Evolutionary conservation across 1,284 basidiomycete species (phyloP).

Genomic region (Apiotrichum veenhuisii): DNA sequence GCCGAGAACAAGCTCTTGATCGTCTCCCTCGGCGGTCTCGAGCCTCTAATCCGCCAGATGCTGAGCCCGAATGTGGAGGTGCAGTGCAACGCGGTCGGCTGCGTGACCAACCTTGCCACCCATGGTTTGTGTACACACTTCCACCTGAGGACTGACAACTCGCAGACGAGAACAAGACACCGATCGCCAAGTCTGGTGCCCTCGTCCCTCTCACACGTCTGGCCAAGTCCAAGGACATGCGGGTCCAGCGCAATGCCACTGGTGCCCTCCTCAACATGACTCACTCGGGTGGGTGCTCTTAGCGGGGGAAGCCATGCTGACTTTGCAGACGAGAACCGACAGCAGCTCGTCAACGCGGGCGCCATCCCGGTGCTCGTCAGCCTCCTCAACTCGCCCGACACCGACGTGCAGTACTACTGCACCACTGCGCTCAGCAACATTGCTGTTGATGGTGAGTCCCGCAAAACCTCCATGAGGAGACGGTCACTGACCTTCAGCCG

Average conservation of each 20-base stretch:
- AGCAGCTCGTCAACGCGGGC: constrained; percentile 97
- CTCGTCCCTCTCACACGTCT: constrained; percentile 93
- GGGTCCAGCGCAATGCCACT: constrained; percentile 97
- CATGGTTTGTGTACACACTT: constrained; percentile 64
- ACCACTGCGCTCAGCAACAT: constrained; percentile 99
- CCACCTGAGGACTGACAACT: constrained; percentile 8
- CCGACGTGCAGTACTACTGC: constrained; percentile 99
- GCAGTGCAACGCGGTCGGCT: constrained; percentile 99
- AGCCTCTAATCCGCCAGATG: constrained; percentile 98
- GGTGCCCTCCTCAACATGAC: constrained; percentile 99
- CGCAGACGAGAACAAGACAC: constrained; percentile 97
- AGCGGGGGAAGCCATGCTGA: not conserved
- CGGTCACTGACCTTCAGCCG: constrained; percentile 51
- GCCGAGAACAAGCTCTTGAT: constrained; percentile 99
- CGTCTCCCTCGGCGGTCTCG: constrained; percentile 94
- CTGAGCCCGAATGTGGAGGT: constrained; percentile 98
- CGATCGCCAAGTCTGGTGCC: constrained; percentile 98
- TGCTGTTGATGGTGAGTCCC: constrained; percentile 76
- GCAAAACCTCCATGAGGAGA: not conserved
- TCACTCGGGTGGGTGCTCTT: constrained; percentile 71
- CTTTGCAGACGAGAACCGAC: constrained; percentile 84
- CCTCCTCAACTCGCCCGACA: constrained; percentile 92
- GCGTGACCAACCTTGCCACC: constrained; percentile 97
- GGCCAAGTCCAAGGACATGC: constrained; percentile 98
- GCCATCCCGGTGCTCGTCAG: constrained; percentile 97